Percentiles rank a stretch among this genome's conserved stretches.
Conservation (phyloP, 2,329 filamentous ascomycete genomes). For the Fusarium sp. region DNA sequence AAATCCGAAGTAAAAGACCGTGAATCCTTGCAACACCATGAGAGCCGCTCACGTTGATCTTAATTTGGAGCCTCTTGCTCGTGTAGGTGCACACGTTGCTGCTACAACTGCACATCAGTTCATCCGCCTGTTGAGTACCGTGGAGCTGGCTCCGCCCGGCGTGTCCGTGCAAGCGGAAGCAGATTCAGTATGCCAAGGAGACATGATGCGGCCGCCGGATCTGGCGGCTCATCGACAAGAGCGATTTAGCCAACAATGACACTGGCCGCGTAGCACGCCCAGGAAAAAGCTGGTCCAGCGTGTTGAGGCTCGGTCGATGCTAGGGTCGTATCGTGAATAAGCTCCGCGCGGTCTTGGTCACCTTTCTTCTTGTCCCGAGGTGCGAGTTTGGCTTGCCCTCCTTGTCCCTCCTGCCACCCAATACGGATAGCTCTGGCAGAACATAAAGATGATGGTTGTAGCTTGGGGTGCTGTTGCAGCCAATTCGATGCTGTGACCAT, state of each 20-base stretch:
- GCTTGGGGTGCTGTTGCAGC: slow-evolving; percentile 8
- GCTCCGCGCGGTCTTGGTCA: slow-evolving; percentile 17
- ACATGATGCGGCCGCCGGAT: slow-evolving; percentile 40
- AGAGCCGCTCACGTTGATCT: slow-evolving; percentile 30
- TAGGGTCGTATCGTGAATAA: slow-evolving; percentile 9
- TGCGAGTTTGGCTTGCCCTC: slow-evolving; percentile 13
- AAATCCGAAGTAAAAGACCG: not conserved
- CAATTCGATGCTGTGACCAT: slow-evolving; percentile 17
- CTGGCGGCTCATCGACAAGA: slow-evolving; percentile 40
- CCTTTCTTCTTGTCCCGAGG: not conserved
- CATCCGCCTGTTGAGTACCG: slow-evolving; percentile 7
- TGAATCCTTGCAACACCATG: slow-evolving; percentile 19
- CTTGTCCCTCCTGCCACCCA: slow-evolving; percentile 5
- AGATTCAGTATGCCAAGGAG: slow-evolving; percentile 37
- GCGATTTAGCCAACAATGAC: slow-evolving; percentile 2
- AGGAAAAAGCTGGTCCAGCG: not conserved
- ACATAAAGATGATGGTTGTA: slow-evolving; percentile 5
- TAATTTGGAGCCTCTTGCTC: slow-evolving; percentile 29
- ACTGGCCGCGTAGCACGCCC: not conserved
- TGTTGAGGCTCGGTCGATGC: slow-evolving; percentile 7
- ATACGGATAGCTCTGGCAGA: slow-evolving; percentile 18
- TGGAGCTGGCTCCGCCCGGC: slow-evolving; percentile 32
- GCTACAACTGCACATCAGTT: slow-evolving; percentile 26
- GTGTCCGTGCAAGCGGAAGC: slow-evolving; percentile 35
- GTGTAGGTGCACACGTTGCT: not conserved